phyloP scores from a whole-genome alignment of 2,329 filamentous ascomycete genomes.

The Paraphoma chrysanthemicola region DNA sequence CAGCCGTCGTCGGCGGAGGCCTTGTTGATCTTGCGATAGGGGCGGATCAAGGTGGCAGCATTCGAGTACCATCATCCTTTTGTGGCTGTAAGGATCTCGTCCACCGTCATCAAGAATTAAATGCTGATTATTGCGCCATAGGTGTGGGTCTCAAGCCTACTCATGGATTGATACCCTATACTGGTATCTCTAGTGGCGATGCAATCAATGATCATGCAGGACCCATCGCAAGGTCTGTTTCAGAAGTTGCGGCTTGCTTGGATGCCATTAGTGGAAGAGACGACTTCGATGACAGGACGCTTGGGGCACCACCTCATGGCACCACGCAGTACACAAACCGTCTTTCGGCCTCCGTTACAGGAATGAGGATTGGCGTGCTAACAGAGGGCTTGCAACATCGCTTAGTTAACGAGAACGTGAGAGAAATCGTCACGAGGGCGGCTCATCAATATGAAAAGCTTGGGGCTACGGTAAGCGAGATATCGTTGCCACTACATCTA shows the following conservation, averaged over 20 bases:
- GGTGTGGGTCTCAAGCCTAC: conserved; percentile 54
- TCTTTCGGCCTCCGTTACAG: conserved; percentile 21
- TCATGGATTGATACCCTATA: conserved; percentile 59
- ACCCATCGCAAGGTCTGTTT: conserved; percentile 35
- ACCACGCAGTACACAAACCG: conserved; percentile 22
- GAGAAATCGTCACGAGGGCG: conserved; percentile 50
- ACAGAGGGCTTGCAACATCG: conserved; percentile 34
- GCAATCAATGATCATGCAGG: conserved; percentile 55
- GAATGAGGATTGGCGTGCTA: conserved; percentile 36
- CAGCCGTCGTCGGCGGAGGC: conserved; percentile 52
- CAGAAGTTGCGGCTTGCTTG: conserved; percentile 31
- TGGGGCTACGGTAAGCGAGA: conserved; percentile 54
- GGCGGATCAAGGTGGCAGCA: conserved; percentile 50
- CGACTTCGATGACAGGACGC: conserved; percentile 39
- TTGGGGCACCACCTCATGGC: conserved; percentile 34
- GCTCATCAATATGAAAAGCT: conserved; percentile 49
- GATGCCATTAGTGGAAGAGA: conserved; percentile 41
- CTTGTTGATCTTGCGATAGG: conserved; percentile 48
- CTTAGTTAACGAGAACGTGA: conserved; percentile 50
- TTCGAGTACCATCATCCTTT: conserved; percentile 46
- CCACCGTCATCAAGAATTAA: too few relatives aligned
- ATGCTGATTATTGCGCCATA: neutral
- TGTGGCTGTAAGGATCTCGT: conserved; percentile 34
- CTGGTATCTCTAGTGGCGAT: conserved; percentile 50
- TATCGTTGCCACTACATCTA: conserved; percentile 40